Evolutionary conservation across 768 basidiomycete genomes (phyloP), one percentile per base, ranked within the genome.

Genomic region (Cystofilobasidium bisporidii): DNA sequence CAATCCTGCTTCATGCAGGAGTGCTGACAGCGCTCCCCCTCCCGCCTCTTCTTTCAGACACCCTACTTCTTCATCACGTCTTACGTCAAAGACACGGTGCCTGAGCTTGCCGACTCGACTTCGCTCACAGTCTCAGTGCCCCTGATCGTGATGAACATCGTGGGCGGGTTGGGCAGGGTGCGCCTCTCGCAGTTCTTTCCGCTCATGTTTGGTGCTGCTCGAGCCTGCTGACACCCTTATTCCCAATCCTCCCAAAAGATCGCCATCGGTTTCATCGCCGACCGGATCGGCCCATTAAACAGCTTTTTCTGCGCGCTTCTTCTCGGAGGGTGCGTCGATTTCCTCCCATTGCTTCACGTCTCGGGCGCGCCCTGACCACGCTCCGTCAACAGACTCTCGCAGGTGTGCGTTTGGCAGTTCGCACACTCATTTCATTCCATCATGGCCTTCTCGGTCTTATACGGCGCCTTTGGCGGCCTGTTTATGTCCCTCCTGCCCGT

Each of bases 321-420:
- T 17, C 32, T 65, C 43, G 64, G 63, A 24, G 55, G 55, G 63
- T 64, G 24, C 24, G 63, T 56, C n/a, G n/a, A n/a, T n/a, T n/a
- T n/a, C 24, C 59, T 22, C 22, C 18, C 63, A 11, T 53, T 36
- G 15, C 50, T n/a, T n/a, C n/a, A n/a, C n/a, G n/a, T n/a, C n/a
- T 18, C 47, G n/a, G 17, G 24, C 61, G 15, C n/a, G n/a, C 36
- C 36, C 0, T 12, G 18, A n/a, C 36, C 59, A 11, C 61, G 9
- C 20, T 33, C 36, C 26, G 9, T 5, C 12, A 30, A 8, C 59
- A 50, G 64, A 6, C 59, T 65, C 43, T 28, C 41, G 32, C 64
- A 65, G 32, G n/a, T 65, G 11, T 36, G 41, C 58, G 47, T 65
- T 15, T 65, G 64, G 64, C 56, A 59, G 43, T 65, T 65, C 32